These are phyloP conservation scores for Exophiala sp. DNA, from an alignment of 2,329 filamentous ascomycete species.

Conservation along the genomic window DNA sequence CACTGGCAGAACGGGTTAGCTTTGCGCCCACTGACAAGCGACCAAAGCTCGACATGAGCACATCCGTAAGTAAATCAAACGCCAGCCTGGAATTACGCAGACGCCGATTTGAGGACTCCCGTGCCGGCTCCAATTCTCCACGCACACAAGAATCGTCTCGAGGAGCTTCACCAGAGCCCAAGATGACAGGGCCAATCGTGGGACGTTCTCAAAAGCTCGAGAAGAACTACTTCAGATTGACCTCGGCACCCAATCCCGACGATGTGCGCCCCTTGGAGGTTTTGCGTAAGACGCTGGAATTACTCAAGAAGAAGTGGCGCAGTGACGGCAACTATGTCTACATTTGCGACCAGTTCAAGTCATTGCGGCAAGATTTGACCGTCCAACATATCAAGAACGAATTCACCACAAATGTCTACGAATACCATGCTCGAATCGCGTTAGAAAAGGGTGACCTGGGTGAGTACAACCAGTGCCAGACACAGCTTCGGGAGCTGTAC, in stretches of 20 bases:
- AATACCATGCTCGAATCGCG: slow-evolving; percentile 94
- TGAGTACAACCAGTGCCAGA: slow-evolving; percentile 99
- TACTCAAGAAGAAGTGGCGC: slow-evolving; percentile 92
- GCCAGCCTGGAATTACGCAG: slow-evolving; percentile 81
- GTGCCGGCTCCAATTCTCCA: slow-evolving; percentile 39
- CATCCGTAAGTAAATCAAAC: slow-evolving; percentile 78
- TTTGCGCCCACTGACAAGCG: slow-evolving; percentile 49
- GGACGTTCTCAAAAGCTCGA: slow-evolving; percentile 79
- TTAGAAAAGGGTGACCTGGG: slow-evolving; percentile 97
- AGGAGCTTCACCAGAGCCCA: slow-evolving; percentile 44
- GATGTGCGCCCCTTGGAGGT: slow-evolving; percentile 78
- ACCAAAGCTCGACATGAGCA: slow-evolving; percentile 43
- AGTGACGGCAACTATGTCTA: slow-evolving; percentile 91
- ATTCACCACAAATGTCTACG: slow-evolving; percentile 93
- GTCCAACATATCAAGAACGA: slow-evolving; percentile 96
- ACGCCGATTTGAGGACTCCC: slow-evolving; percentile 67
- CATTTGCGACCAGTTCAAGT: slow-evolving; percentile 99
- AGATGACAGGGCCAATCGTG: slow-evolving; percentile 63
- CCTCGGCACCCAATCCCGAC: slow-evolving; percentile 78
- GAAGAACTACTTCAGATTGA: slow-evolving; percentile 92
- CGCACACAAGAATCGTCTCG: slow-evolving; percentile 35
- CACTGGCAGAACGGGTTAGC: slow-evolving; percentile 68
- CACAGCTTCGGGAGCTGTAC: slow-evolving; percentile 89
- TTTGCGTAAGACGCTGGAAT: slow-evolving; percentile 74
- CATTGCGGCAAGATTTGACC: slow-evolving; percentile 92